Percentiles rank a stretch among this genome's conserved stretches.
phyloP scores from a whole-genome alignment of 208 protist species.

The Porcisia hertigi region DNA sequence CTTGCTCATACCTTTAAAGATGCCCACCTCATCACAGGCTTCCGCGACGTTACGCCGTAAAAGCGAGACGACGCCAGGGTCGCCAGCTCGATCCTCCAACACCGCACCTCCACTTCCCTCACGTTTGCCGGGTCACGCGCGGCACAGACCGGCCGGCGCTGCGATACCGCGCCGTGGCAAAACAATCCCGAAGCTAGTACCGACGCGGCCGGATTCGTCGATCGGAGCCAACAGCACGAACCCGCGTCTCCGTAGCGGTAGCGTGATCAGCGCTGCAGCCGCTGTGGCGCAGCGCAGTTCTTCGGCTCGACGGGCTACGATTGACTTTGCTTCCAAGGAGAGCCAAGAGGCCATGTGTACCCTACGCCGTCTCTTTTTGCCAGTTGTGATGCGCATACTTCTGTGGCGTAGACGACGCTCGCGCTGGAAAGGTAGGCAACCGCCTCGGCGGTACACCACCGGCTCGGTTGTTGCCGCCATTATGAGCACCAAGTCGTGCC shows the following conservation, averaged over 20 bases:
- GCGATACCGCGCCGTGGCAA: neutral
- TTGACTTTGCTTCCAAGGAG: slow-evolving; percentile 52
- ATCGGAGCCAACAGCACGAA: slow-evolving; percentile 59
- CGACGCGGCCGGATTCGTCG: slow-evolving; percentile 50
- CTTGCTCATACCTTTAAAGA: neutral
- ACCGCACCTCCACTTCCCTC: slow-evolving; percentile 3
- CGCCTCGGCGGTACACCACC: slow-evolving; percentile 58
- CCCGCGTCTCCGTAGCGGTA: slow-evolving; percentile 41
- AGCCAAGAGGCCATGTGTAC: slow-evolving; percentile 39
- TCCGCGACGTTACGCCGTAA: neutral
- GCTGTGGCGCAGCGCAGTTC: slow-evolving; percentile 31
- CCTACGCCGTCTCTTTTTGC: slow-evolving; percentile 55
- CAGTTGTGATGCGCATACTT: slow-evolving; percentile 52
- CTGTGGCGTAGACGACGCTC: slow-evolving; percentile 41
- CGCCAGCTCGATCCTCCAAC: neutral
- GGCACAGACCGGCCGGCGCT: neutral
- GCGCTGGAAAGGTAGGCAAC: slow-evolving; percentile 40
- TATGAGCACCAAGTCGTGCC: slow-evolving; percentile 46
- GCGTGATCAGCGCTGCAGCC: slow-evolving; percentile 36
- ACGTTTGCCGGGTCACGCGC: neutral
- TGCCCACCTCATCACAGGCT: slow-evolving; percentile 15
- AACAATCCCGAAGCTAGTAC: slow-evolving; percentile 23
- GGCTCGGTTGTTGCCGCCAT: slow-evolving; percentile 71
- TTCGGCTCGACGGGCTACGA: slow-evolving; percentile 4
- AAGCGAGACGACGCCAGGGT: neutral